These are phyloP conservation scores for Arctostaphylos glauca DNA, from an alignment of 148 eudicot genomes.

Conservation along the genomic window DNA sequence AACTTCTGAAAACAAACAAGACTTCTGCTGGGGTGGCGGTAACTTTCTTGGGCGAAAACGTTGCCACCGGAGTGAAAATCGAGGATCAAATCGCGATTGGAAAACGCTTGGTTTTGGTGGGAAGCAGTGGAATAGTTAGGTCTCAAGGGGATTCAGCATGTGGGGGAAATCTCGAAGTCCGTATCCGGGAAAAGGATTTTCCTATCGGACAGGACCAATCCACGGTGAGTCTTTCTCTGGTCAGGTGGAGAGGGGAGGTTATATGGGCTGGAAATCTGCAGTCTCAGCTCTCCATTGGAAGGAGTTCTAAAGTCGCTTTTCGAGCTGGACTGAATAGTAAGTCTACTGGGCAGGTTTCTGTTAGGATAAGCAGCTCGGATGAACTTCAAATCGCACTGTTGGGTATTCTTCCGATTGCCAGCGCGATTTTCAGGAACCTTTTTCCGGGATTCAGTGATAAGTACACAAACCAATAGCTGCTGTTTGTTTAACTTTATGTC, in stretches of 20 bases:
- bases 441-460: neutral
- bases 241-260: constrained; percentile 27
- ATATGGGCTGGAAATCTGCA: constrained; percentile 29
- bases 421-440: constrained; percentile 12
- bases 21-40: constrained; percentile 20
- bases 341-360: constrained; percentile 26
- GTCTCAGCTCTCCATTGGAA: constrained; percentile 30
- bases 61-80: constrained; percentile 22
- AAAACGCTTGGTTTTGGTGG: constrained; percentile 23
- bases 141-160: constrained; percentile 21
- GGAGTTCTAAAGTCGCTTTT: constrained; percentile 22
- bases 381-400: constrained; percentile 33
- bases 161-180: constrained; percentile 24
- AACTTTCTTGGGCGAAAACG: constrained; percentile 16
- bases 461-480: neutral
- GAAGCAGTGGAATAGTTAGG: constrained; percentile 17
- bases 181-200: constrained; percentile 17
- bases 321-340: constrained; percentile 30
- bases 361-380: constrained; percentile 32
- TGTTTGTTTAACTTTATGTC: neutral
- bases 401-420: constrained; percentile 32
- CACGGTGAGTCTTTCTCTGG: constrained; percentile 16
- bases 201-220: constrained; percentile 16
- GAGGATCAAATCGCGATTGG: constrained; percentile 26
- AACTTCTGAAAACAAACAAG: constrained; percentile 13